These are phyloP conservation scores for Botryotinia calthae DNA, from an alignment of 2,329 filamentous ascomycete genomes.

Conservation along the genomic window DNA sequence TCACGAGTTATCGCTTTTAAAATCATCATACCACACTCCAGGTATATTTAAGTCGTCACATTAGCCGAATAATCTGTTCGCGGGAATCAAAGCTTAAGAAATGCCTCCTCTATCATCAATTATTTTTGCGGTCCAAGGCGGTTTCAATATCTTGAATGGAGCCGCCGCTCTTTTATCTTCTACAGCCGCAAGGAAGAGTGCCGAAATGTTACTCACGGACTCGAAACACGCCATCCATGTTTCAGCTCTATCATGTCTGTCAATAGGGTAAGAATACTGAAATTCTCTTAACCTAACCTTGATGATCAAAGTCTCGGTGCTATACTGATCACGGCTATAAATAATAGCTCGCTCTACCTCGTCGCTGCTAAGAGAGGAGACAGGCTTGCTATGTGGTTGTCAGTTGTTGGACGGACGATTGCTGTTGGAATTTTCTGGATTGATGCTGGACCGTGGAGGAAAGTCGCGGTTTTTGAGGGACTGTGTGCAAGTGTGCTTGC, in stretches of 20 bases:
- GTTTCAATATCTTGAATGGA: slow-evolving; percentile 14
- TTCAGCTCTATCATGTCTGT: slow-evolving; percentile 4
- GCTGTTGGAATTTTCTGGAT: slow-evolving; percentile 2
- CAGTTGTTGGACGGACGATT: slow-evolving; percentile 1
- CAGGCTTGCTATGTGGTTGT: slow-evolving; percentile 8
- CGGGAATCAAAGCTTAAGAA: neutral
- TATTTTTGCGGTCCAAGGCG: neutral
- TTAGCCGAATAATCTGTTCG: neutral
- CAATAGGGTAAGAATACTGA: neutral
- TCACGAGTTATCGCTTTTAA: neutral
- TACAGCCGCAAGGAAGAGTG: neutral
- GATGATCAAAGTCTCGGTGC: neutral
- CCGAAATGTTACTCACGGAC: slow-evolving; percentile 8
- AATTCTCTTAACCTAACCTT: neutral
- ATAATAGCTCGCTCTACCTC: slow-evolving; percentile 5
- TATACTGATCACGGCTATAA: neutral
- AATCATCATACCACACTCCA: neutral
- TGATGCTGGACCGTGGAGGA: slow-evolving; percentile 6
- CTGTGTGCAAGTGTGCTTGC: slow-evolving; percentile 6
- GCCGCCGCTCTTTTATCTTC: neutral
- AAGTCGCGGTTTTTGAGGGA: slow-evolving; percentile 7
- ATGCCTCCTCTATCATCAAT: slow-evolving; percentile 10
- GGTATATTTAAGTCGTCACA: neutral
- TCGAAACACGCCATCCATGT: slow-evolving; percentile 12
- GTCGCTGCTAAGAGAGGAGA: slow-evolving; percentile 8